Base-by-base conservation (phyloP, 2,329 filamentous ascomycete genomes). In the Alternaria ventricosa region DNA sequence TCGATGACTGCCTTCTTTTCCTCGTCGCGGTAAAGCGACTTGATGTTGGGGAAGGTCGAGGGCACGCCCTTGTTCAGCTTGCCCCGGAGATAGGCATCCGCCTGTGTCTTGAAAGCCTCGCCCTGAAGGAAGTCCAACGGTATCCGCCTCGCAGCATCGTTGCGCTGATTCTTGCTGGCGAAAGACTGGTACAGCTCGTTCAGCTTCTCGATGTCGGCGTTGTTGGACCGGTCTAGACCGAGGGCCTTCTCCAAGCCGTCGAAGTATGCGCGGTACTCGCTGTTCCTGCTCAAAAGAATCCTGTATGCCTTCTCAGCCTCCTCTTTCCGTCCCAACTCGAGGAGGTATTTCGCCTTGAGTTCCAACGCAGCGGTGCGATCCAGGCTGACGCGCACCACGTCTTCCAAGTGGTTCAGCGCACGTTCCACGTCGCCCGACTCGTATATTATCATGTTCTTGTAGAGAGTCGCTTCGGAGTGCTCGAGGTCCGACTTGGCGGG, bases 31-130 rank as follows among this genome's bases (percentile, higher is more conserved):
- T 98, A 99, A 22, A 99, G 87, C 70, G 96, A 90, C 84, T 99
- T 99, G 64, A 99, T 87, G 80, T 98, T 99, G 36, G 94, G 94
- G 81, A 99, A 99, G 4, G 95, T 94, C 3, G 96, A 99, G 2
- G 96, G 95, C 5, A 98, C 92, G 11, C 95, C 96, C 81, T 95
- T 97, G 80, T 92, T 89, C 60, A 99, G 86, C 91, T 96, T 96
- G 28, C 90, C 86, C 55, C 90, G 87, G 64, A 99, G 80, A 78
- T 99, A 99, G 22, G 84, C 82, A 77, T 94, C 90, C 8, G 92
- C 94, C 23, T 92, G 90, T 71, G 89, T 82, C 75, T 87, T 87
- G 83, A 99, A 99, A 5, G 90, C 89, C 46, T 96, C 90, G 5
- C 93, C 91, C 90, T 72, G 46, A 54, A 98, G 82, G 78, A 98